phyloP scores from a whole-genome alignment of 225 moss, liverwort and hornwort species.

The Takakia lepidozioides region DNA sequence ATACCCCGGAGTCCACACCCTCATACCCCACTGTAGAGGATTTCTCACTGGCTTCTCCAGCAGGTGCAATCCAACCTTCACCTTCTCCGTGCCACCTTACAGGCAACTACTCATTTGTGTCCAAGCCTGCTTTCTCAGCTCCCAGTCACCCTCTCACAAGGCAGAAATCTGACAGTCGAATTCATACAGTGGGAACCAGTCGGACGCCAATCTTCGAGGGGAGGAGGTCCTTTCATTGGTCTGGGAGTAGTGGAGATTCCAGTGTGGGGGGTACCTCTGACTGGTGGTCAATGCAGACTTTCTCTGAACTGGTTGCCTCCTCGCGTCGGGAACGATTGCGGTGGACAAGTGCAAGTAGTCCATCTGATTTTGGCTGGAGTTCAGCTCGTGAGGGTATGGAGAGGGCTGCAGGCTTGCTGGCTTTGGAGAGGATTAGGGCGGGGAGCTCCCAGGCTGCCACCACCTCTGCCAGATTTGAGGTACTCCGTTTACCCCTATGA shows the following conservation, averaged over 20 bases:
- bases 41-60: slow-evolving; percentile 12
- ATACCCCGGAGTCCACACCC: slow-evolving; percentile 42
- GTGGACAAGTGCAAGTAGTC: slow-evolving; percentile 45
- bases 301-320: slow-evolving; percentile 38
- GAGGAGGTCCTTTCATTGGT: slow-evolving; percentile 40
- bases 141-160: slow-evolving; percentile 29
- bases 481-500: too few species aligned
- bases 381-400: slow-evolving; percentile 28
- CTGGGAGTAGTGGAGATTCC: slow-evolving; percentile 52
- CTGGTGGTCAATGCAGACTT: slow-evolving; percentile 55
- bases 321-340: slow-evolving; percentile 45
- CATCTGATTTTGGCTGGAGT: slow-evolving; percentile 52
- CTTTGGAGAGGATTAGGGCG: slow-evolving; percentile 44
- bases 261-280: slow-evolving; percentile 47
- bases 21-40: slow-evolving; percentile 32
- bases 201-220: slow-evolving; percentile 31
- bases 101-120: slow-evolving; percentile 33
- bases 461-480: slow-evolving; percentile 30
- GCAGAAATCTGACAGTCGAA: slow-evolving; percentile 39
- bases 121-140: slow-evolving; percentile 35
- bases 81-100: slow-evolving; percentile 47
- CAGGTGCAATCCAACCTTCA: slow-evolving; percentile 32
- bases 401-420: slow-evolving; percentile 15
- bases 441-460: slow-evolving; percentile 20
- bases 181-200: slow-evolving; percentile 28